Evolutionary conservation across 2,329 filamentous ascomycete genomes (phyloP).

Genomic region (Epichloe scottii): DNA sequence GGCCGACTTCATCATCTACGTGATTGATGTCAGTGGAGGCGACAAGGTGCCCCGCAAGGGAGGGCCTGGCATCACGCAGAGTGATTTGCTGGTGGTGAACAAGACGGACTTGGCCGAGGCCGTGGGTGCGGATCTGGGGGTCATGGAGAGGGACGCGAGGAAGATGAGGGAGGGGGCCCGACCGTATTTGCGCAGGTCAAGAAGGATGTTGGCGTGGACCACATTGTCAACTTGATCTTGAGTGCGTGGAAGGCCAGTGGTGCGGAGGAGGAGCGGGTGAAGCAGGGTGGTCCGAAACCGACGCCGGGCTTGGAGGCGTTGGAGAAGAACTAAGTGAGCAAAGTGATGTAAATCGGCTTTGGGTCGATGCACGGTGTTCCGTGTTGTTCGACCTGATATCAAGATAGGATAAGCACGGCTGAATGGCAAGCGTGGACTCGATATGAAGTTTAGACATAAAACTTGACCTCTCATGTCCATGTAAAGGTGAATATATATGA

Average conservation of each 20-base stretch:
- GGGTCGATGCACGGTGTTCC: no score
- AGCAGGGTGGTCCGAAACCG: slow-evolving; percentile 42
- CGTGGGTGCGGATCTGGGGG: slow-evolving; percentile 75
- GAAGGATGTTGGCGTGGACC: slow-evolving; percentile 69
- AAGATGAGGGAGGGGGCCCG: slow-evolving; percentile 91
- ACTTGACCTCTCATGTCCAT: no score
- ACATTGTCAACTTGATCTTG: slow-evolving; percentile 77
- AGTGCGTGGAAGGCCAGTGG: slow-evolving; percentile 90
- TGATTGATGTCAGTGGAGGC: slow-evolving; percentile 91
- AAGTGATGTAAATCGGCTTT: no score
- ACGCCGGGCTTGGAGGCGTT: slow-evolving; percentile 43
- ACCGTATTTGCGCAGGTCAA: slow-evolving; percentile 98
- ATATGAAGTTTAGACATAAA: no score
- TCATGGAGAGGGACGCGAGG: slow-evolving; percentile 90
- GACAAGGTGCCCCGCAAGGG: slow-evolving; percentile 96
- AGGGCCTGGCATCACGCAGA: slow-evolving; percentile 93
- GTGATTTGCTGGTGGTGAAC: slow-evolving; percentile 85
- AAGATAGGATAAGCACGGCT: no score
- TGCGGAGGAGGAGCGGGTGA: slow-evolving; percentile 48
- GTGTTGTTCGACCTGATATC: no score
- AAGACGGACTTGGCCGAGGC: slow-evolving; percentile 91
- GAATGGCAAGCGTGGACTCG: no score
- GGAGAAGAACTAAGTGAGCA: slow-evolving; percentile 5
- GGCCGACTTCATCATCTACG: slow-evolving; percentile 96
- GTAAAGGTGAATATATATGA: no score